Evolutionary conservation across 768 basidiomycete species (phyloP), one percentile per base, ranked within the genome.

Genomic region (Leucosporidium yakuticum): DNA sequence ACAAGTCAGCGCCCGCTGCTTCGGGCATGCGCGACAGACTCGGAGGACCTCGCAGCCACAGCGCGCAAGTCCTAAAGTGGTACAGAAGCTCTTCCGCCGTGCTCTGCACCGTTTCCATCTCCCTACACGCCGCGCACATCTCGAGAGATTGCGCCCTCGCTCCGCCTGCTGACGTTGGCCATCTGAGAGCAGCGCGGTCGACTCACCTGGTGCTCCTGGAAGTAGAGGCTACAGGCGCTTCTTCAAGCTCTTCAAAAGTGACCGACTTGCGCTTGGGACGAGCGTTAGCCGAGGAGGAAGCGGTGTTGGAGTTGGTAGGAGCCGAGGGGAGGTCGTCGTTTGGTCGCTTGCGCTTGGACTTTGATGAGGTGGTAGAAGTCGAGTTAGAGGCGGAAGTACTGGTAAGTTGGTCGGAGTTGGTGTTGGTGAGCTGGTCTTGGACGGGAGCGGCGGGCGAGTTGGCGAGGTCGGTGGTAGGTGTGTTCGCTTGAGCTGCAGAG

Each of bases 261-360:
- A 56, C 55, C 32, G 55, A 56, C 25, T 56, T 56, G 55, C 55
- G 55, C 32, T 56, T 56, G 25, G 55, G 31, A 19, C 31, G 21
- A 32, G 55, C 9, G 31, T 17, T 12, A 20, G 55, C 29, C 32
- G 29, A 21, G 29, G 32, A 29, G 55, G 55, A 32, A 27, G 25
- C 53, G 25, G 53, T 54, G 51, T n/a, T 27, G 53, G 53, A 50
- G 49, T 17, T 50, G 2, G 49, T 23, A 9, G 49, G 19, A 29
- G 53, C 19, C 27, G 25, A 25, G 53, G 31, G 27, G 25, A 7
- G 23, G 15, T 54, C 53, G 25, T 19, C 9, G 53, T 25, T 27
- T 15, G 53, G 4, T 25, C 20, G 15, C 53, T 54, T 54, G 25
- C 27, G 27, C 27, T 54, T 54, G 27, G 53, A 54, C 15, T 25